These are phyloP conservation scores for Talaromyces albobiverticillius DNA, from an alignment of 2,329 filamentous ascomycete genomes.

Conservation along the genomic window DNA sequence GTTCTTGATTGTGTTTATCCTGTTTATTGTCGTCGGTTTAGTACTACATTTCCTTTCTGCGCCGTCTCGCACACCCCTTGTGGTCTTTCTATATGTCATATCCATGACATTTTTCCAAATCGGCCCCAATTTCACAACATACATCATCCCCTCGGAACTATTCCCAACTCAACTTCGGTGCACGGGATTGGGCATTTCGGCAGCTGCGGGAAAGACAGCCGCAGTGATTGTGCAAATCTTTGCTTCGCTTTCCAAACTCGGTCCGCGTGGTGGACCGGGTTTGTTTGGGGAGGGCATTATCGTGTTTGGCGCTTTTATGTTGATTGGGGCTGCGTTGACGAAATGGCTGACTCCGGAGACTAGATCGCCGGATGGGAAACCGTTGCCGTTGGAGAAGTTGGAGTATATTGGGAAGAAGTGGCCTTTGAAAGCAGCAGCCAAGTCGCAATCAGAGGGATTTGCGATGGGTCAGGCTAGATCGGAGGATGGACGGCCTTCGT, in stretches of 20 bases:
- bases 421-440: too few species aligned
- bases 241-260: slow-evolving; percentile 3
- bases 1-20: slow-evolving; percentile 10
- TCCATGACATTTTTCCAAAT: slow-evolving; percentile 28
- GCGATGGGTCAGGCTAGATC: too few species aligned
- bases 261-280: not conserved
- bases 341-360: slow-evolving; percentile 17
- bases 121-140: slow-evolving; percentile 59
- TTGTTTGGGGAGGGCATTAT: slow-evolving; percentile 17
- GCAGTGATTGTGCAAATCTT: slow-evolving; percentile 38
- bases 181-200: slow-evolving; percentile 61
- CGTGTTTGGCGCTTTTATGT: slow-evolving; percentile 18
- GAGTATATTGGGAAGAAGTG: slow-evolving; percentile 20
- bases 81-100: slow-evolving; percentile 18
- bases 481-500: too few species aligned
- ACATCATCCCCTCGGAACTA: slow-evolving; percentile 61
- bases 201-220: slow-evolving; percentile 59
- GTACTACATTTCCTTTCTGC: slow-evolving; percentile 23
- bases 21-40: slow-evolving; percentile 12
- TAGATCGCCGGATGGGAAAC: slow-evolving; percentile 13
- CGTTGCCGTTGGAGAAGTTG: slow-evolving; percentile 18
- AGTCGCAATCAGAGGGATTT: too few species aligned
- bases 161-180: slow-evolving; percentile 61
- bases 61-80: slow-evolving; percentile 11
- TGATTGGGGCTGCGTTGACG: slow-evolving; percentile 15